phyloP scores from a whole-genome alignment of 2,329 filamentous ascomycete species.

The Fusarium hostae region DNA sequence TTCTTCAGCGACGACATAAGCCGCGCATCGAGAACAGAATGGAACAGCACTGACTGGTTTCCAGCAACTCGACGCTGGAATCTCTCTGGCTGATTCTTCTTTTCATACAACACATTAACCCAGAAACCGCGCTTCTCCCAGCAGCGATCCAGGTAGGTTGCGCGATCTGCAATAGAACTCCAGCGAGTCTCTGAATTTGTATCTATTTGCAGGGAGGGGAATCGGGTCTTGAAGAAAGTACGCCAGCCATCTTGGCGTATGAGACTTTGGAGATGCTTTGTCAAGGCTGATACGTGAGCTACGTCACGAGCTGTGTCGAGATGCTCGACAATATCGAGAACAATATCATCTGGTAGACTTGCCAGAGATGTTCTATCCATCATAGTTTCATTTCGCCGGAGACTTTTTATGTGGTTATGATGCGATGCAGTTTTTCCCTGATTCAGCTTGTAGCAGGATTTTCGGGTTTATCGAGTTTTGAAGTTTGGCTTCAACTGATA shows the following conservation, averaged over 20 bases:
- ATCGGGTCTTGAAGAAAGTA: slow-evolving; percentile 58
- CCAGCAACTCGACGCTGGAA: slow-evolving; percentile 30
- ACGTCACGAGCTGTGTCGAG: slow-evolving; percentile 62
- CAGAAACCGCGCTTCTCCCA: slow-evolving; percentile 63
- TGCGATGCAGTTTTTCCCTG: slow-evolving; percentile 8
- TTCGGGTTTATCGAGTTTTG: background rate
- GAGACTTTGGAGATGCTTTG: slow-evolving; percentile 53
- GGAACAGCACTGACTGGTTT: slow-evolving; percentile 54
- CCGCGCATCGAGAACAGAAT: slow-evolving; percentile 60
- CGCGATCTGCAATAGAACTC: slow-evolving; percentile 54
- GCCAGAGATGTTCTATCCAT: slow-evolving; percentile 51
- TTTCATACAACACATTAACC: slow-evolving; percentile 44
- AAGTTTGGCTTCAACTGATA: background rate
- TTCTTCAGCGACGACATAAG: slow-evolving; percentile 50
- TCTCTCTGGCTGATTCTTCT: slow-evolving; percentile 25
- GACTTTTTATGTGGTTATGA: background rate
- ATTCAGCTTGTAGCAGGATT: background rate
- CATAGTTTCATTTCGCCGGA: slow-evolving; percentile 25
- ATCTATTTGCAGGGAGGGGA: slow-evolving; percentile 54
- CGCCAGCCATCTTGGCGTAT: slow-evolving; percentile 60
- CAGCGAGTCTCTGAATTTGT: slow-evolving; percentile 47
- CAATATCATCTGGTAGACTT: slow-evolving; percentile 61
- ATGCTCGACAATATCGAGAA: slow-evolving; percentile 60
- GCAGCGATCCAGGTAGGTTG: slow-evolving; percentile 63
- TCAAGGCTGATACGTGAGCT: slow-evolving; percentile 54